Evolutionary conservation across 495 filamentous ascomycete genomes (phyloP).

Genomic region (Hypoxylon intermedium): DNA sequence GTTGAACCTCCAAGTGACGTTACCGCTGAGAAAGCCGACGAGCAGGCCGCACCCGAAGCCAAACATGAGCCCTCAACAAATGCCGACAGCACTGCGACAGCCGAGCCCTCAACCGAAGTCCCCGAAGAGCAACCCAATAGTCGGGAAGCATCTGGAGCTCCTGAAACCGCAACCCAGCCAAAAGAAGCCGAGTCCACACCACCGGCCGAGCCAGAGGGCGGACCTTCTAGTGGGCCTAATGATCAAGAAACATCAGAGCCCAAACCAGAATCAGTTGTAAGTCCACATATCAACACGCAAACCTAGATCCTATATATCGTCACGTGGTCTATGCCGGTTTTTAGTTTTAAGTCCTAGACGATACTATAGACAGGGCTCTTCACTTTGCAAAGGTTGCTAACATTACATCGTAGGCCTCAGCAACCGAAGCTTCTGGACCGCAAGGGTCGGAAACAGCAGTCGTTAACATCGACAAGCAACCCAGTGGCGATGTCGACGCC

Average conservation of each 20-base stretch:
- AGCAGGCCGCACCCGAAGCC: slow-evolving; percentile 13
- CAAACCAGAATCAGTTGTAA: slow-evolving; percentile 11
- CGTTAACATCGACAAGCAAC: slow-evolving; percentile 4
- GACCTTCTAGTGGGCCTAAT: not conserved
- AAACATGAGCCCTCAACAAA: slow-evolving; percentile 24
- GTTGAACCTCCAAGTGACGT: slow-evolving; percentile 3
- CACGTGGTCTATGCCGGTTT: too few relatives aligned
- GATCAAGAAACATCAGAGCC: slow-evolving; percentile 2
- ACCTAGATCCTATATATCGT: too few relatives aligned
- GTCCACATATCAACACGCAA: too few relatives aligned
- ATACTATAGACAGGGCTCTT: not conserved
- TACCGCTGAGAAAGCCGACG: slow-evolving; percentile 15
- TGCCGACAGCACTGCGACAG: slow-evolving; percentile 4
- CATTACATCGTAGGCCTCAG: slow-evolving; percentile 1
- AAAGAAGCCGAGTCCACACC: slow-evolving; percentile 4
- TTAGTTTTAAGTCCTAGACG: not conserved
- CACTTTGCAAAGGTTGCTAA: not conserved
- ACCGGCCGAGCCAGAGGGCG: slow-evolving; percentile 6
- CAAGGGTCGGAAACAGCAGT: slow-evolving; percentile 12
- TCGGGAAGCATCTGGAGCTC: not conserved
- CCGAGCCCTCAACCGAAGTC: slow-evolving; percentile 22
- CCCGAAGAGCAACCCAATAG: slow-evolving; percentile 11
- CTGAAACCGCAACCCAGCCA: slow-evolving; percentile 9
- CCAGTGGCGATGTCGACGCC: not conserved
- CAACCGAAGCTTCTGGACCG: not conserved